Conservation (phyloP, 1,284 basidiomycete species). For the Peniophora sp. region DNA sequence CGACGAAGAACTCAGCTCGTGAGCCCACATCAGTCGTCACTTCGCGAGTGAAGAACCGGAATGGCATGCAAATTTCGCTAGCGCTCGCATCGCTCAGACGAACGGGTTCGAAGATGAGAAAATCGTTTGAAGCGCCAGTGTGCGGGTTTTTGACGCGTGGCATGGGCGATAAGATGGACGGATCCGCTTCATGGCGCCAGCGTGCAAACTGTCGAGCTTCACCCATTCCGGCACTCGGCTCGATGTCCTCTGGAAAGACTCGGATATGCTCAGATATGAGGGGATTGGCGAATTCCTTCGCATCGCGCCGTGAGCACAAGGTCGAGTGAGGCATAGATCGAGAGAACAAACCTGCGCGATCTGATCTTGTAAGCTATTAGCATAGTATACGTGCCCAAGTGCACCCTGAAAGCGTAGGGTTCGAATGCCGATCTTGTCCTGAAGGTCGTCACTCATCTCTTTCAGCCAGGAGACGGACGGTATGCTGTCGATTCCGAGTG, state of each 20-base stretch:
- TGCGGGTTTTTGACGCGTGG: too few relatives aligned
- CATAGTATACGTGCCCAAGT: conserved; percentile 9
- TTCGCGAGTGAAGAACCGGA: not conserved
- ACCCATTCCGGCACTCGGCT: too few relatives aligned
- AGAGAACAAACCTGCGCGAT: conserved; percentile 7
- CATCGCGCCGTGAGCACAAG: not conserved
- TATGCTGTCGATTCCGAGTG: conserved; percentile 2
- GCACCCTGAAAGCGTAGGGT: conserved; percentile 6
- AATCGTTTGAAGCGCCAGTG: too few relatives aligned
- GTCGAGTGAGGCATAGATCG: not conserved
- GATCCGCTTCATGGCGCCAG: too few relatives aligned
- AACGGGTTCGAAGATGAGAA: too few relatives aligned
- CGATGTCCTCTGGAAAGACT: too few relatives aligned
- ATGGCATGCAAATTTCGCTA: not conserved
- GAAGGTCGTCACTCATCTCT: not conserved
- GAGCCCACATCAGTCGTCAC: not conserved
- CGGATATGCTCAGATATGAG: not conserved
- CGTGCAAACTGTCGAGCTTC: too few relatives aligned
- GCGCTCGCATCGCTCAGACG: too few relatives aligned
- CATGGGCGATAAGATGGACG: too few relatives aligned
- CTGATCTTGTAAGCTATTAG: conserved; percentile 2
- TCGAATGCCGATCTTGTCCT: conserved; percentile 3
- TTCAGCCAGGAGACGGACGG: conserved; percentile 4
- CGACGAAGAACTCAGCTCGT: not conserved
- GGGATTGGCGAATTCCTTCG: not conserved